Base-by-base conservation (phyloP, 768 basidiomycete species). In the Psilocybe cubensis region DNA sequence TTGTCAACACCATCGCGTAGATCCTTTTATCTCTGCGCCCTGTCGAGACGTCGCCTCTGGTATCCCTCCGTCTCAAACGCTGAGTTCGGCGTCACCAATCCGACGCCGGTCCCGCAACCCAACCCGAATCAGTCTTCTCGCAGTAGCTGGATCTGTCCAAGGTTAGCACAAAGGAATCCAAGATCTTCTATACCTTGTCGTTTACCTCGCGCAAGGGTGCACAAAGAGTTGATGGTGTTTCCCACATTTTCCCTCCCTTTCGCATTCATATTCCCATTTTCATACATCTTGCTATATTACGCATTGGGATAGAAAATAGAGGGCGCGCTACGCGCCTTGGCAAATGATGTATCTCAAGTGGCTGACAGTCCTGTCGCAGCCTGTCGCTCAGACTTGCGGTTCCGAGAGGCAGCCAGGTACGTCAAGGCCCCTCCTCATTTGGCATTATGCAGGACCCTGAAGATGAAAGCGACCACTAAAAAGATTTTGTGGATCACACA, bases 1-100 rank as follows among this genome's bases (percentile, higher is more conserved):
- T 52, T 23, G 35, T 40, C 27, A 40, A 52, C 14, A 40, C 50
- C 38, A 40, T 52, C 17, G 20, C 50, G 38, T 52, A 21, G 50
- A 52, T 27, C 35, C 50, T 14, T 33, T 52, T 9, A 52, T 41
- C 35, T 40, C n/a, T 11, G 40, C 50, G 3, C 50, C 41, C 50
- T n/a, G 28, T 24, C 43, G 10, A 38, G 23, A 17, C 11, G 7
- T 35, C 28, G 14, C 52, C n/a, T n/a, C 42, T 12, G 52, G 42
- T 5, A 18, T 28, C 25, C n/a, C 25, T 10, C 40, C 41, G 18
- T 24, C 44, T 11, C 35, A 21, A 21, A 21, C 49, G 2, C 18
- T 31, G 49, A 10, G 5, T 35, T 5, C 38, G 8, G 17, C 24
- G 11, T 18, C 23, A 27, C 45, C 23, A 25, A n/a, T 46, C 45